These are phyloP conservation scores for Curvularia eragrostidis DNA, from an alignment of 2,329 filamentous ascomycete species.

Conservation along the genomic window DNA sequence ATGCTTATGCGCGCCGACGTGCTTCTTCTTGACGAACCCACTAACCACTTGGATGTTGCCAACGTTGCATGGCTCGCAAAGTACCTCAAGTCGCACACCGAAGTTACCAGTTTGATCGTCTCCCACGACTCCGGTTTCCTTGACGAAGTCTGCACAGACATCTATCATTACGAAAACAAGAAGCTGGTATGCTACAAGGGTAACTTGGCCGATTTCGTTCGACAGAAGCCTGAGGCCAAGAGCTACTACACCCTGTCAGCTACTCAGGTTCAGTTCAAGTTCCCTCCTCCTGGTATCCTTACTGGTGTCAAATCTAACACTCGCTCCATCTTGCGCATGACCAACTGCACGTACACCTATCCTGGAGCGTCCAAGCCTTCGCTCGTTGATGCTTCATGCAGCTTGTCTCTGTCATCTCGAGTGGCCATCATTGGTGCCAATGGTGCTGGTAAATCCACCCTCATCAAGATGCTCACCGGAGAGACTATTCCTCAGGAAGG, in stretches of 20 bases:
- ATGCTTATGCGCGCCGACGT: slow-evolving; percentile 99
- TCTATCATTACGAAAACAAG: slow-evolving; percentile 99
- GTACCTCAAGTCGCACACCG: slow-evolving; percentile 93
- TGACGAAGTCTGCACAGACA: slow-evolving; percentile 96
- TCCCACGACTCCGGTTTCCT: slow-evolving; percentile 98
- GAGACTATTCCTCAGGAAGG: slow-evolving; percentile 84
- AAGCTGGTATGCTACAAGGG: slow-evolving; percentile 88
- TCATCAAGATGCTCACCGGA: slow-evolving; percentile 96
- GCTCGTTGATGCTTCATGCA: slow-evolving; percentile 84
- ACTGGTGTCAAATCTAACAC: slow-evolving; percentile 95
- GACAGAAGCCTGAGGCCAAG: slow-evolving; percentile 90
- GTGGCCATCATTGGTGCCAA: slow-evolving; percentile 97
- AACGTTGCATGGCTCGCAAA: slow-evolving; percentile 97
- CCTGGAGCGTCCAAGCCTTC: slow-evolving; percentile 88
- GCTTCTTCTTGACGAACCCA: slow-evolving; percentile 95
- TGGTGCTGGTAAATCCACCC: slow-evolving; percentile 95
- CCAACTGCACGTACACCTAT: slow-evolving; percentile 89
- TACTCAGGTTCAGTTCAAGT: slow-evolving; percentile 93
- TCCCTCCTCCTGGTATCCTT: slow-evolving; percentile 92
- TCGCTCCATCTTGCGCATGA: slow-evolving; percentile 94
- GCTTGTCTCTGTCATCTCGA: slow-evolving; percentile 85
- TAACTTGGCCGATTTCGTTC: slow-evolving; percentile 83
- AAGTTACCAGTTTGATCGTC: slow-evolving; percentile 97
- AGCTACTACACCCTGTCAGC: slow-evolving; percentile 96
- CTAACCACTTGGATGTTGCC: slow-evolving; percentile 95